Evolutionary conservation across 2,329 filamentous ascomycete species (phyloP).

Genomic region (Madurella mycetomatis): DNA sequence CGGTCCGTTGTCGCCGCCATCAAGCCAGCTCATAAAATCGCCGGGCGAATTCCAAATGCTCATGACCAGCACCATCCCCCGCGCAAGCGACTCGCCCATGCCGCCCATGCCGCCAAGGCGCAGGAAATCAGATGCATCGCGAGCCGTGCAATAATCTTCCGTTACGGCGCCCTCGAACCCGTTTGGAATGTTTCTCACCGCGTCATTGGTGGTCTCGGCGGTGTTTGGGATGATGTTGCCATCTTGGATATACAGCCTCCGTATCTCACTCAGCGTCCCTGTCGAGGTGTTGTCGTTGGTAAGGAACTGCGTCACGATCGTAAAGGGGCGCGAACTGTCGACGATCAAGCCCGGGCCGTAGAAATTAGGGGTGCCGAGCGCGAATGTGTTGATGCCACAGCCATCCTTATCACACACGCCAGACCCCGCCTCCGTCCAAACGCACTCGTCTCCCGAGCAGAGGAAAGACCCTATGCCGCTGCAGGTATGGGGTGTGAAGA

Average conservation of each 20-base stretch:
- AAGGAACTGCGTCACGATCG: constrained; percentile 45
- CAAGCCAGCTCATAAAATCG: constrained; percentile 49
- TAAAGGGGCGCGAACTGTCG: constrained; percentile 39
- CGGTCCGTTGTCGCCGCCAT: constrained; percentile 42
- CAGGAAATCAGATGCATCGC: constrained; percentile 39
- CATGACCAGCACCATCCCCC: constrained; percentile 44
- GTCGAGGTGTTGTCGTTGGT: constrained; percentile 31
- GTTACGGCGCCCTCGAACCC: constrained; percentile 37
- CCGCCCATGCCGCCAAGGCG: constrained; percentile 45
- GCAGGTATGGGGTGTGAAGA: constrained; percentile 48
- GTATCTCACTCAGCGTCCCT: constrained; percentile 41
- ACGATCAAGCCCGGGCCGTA: constrained; percentile 32
- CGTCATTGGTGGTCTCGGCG: neutral
- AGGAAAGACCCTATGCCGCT: constrained; percentile 39
- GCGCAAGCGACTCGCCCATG: constrained; percentile 46
- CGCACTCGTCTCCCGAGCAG: constrained; percentile 40
- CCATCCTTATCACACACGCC: constrained; percentile 43
- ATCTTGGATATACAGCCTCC: constrained; percentile 46
- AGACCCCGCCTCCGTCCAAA: constrained; percentile 13
- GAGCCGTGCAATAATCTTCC: constrained; percentile 48
- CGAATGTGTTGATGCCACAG: constrained; percentile 43
- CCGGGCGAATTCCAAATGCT: constrained; percentile 46
- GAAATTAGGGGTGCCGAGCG: constrained; percentile 27
- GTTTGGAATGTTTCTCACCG: neutral
- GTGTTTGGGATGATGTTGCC: constrained; percentile 44